Percentiles rank a stretch among this genome's conserved stretches.
These are phyloP conservation scores for Eragrostis curvula DNA, from an alignment of 176 grass and related monocot species.

Conservation along the genomic window DNA sequence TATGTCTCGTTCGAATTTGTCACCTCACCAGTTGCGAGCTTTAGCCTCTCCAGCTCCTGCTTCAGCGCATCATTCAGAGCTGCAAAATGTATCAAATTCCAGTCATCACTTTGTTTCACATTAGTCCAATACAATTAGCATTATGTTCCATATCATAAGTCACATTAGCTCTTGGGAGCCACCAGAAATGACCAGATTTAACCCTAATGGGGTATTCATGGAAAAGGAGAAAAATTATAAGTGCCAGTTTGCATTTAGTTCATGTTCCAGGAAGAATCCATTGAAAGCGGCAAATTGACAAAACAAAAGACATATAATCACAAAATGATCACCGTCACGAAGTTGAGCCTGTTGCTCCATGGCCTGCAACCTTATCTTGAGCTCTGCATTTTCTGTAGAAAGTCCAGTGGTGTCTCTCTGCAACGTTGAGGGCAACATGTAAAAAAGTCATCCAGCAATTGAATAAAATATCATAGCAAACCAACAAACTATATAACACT, in stretches of 20 bases:
- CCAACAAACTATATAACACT: conserved; percentile 22
- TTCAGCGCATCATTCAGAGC: conserved; percentile 94
- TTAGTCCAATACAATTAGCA: conserved; percentile 8
- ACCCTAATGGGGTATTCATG: not conserved
- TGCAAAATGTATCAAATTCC: conserved; percentile 51
- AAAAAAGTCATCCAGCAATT: conserved; percentile 42
- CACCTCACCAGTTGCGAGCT: conserved; percentile 85
- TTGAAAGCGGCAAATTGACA: not conserved
- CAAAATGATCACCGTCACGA: conserved; percentile 70
- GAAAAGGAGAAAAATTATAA: conserved; percentile 26
- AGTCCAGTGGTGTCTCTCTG: conserved; percentile 98
- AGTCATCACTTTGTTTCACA: conserved; percentile 20
- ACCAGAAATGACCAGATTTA: not conserved
- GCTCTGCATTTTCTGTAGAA: conserved; percentile 95
- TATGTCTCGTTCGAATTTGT: conserved; percentile 65
- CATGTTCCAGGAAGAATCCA: conserved; percentile 23
- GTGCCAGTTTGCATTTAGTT: conserved; percentile 4
- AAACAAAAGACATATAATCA: conserved; percentile 21
- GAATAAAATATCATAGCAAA: conserved; percentile 22
- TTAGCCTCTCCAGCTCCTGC: conserved; percentile 96
- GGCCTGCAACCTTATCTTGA: conserved; percentile 95
- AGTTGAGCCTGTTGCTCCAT: conserved; percentile 98
- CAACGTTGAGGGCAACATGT: conserved; percentile 28
- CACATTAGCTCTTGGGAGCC: not conserved
- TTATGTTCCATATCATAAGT: not conserved